These are phyloP conservation scores for Anthostomella pinea DNA, from an alignment of 2,329 filamentous ascomycete genomes.

Conservation along the genomic window DNA sequence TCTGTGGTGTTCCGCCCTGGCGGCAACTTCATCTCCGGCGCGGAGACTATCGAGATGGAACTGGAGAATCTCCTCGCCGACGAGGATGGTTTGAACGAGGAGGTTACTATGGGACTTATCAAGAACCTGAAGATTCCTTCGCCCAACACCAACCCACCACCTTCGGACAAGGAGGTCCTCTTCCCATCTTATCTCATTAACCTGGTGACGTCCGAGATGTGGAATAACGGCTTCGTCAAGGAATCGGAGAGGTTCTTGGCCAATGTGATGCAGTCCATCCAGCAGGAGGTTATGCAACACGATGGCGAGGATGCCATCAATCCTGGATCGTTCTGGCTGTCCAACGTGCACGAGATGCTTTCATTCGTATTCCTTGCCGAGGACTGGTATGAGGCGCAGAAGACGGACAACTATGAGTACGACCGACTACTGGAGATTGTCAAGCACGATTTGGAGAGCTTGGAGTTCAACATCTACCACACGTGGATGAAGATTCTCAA, in stretches of 20 bases:
- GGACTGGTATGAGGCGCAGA: slow-evolving; percentile 99
- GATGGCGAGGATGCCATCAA: slow-evolving; percentile 97
- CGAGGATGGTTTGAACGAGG: slow-evolving; percentile 93
- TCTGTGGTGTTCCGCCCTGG: slow-evolving; percentile 87
- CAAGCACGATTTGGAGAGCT: slow-evolving; percentile 95
- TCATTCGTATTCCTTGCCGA: slow-evolving; percentile 99
- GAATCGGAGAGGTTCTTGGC: slow-evolving; percentile 98
- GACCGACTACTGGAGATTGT: slow-evolving; percentile 96
- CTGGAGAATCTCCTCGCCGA: slow-evolving; percentile 90
- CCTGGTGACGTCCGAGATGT: slow-evolving; percentile 98
- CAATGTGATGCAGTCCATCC: slow-evolving; percentile 99
- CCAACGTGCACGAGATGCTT: slow-evolving; percentile 99
- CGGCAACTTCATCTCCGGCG: slow-evolving; percentile 73
- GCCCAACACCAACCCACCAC: slow-evolving; percentile 80
- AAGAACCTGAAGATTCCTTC: slow-evolving; percentile 94
- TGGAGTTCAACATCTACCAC: slow-evolving; percentile 99
- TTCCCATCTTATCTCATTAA: slow-evolving; percentile 99
- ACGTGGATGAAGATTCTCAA: slow-evolving; percentile 99
- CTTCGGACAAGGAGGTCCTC: slow-evolving; percentile 96
- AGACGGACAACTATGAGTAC: slow-evolving; percentile 99
- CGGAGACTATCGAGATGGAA: slow-evolving; percentile 92
- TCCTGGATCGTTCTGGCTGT: slow-evolving; percentile 96
- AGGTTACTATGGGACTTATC: slow-evolving; percentile 94
- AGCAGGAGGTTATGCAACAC: slow-evolving; percentile 99
- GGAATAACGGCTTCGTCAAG: slow-evolving; percentile 99